Conservation (phyloP, 257 asterid species). For the Asclepias syriaca region DNA sequence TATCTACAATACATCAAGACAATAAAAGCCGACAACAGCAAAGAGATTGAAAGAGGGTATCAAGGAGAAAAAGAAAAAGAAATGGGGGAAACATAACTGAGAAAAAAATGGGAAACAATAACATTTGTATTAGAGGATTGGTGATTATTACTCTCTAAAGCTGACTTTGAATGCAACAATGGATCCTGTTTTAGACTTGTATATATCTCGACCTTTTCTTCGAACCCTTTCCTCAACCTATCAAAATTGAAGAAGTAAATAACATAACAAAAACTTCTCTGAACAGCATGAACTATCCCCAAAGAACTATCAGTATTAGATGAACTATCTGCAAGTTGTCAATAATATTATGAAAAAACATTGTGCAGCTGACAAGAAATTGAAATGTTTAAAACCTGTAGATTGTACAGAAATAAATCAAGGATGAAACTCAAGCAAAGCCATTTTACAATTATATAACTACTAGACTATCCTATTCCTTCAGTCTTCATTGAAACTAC, state of each 20-base stretch:
- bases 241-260: slow-evolving; percentile 15
- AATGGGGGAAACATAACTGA: not conserved
- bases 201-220: slow-evolving; percentile 60
- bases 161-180: slow-evolving; percentile 96
- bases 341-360: not conserved
- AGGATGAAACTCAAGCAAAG: not conserved
- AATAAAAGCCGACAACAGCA: not conserved
- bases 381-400: not conserved
- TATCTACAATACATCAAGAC: not conserved
- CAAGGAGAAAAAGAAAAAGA: not conserved
- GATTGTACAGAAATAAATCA: not conserved
- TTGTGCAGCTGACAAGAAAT: not conserved
- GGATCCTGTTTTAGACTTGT: slow-evolving; percentile 89
- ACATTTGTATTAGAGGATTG: slow-evolving; percentile 2
- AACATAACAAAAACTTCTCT: not conserved
- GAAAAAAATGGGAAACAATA: slow-evolving; percentile 4
- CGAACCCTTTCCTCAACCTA: slow-evolving; percentile 96
- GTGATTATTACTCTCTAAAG: slow-evolving; percentile 94
- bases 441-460: not conserved
- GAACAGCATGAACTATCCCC: not conserved
- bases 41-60: not conserved
- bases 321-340: not conserved
- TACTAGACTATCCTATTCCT: not conserved
- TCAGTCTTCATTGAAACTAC: not conserved
- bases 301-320: not conserved